These are phyloP conservation scores for Truncatella angustata DNA, from an alignment of 2,329 filamentous ascomycete genomes.

Conservation along the genomic window DNA sequence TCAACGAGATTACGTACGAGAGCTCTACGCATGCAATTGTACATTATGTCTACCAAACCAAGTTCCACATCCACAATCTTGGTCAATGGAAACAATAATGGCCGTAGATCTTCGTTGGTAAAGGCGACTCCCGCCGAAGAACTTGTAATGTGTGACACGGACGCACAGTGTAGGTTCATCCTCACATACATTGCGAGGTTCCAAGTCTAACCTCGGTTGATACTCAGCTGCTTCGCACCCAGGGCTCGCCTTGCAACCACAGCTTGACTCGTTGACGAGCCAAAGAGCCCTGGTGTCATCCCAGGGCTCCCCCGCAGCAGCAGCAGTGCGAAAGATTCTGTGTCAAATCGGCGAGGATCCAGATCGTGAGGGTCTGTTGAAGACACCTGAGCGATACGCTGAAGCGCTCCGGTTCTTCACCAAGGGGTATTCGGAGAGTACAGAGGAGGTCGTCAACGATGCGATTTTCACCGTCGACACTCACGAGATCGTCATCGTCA, in stretches of 20 bases:
- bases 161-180: neutral
- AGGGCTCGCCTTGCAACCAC: neutral
- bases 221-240: neutral
- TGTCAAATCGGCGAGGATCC: conserved; percentile 65
- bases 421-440: conserved; percentile 88
- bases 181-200: neutral
- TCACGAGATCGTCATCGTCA: conserved; percentile 91
- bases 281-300: neutral
- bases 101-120: neutral
- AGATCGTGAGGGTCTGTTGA: conserved; percentile 57
- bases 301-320: neutral
- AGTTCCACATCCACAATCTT: neutral
- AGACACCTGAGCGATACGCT: conserved; percentile 77
- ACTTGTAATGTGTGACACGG: neutral
- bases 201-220: neutral
- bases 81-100: neutral
- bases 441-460: conserved; percentile 81
- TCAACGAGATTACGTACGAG: no score
- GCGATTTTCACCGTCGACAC: conserved; percentile 93
- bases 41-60: neutral
- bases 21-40: neutral
- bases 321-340: conserved; percentile 50
- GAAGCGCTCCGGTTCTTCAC: conserved; percentile 95
- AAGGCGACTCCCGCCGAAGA: neutral
- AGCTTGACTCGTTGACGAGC: neutral